These are phyloP conservation scores for Apiospora phragmitis DNA, from an alignment of 2,329 filamentous ascomycete species.

Conservation along the genomic window DNA sequence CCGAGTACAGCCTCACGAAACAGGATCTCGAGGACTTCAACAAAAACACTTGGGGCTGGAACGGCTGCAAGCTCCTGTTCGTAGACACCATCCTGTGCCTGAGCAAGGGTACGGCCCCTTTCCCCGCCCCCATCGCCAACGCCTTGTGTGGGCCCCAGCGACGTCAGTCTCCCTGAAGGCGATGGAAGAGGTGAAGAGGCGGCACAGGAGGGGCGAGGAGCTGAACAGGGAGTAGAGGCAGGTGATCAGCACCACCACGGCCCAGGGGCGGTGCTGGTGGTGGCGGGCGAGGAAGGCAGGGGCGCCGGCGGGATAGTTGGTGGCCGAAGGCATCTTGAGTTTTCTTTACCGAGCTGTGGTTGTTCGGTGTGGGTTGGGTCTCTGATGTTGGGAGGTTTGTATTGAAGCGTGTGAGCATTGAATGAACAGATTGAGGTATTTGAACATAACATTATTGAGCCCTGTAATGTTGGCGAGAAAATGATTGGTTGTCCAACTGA, in stretches of 20 bases:
- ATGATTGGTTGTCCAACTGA: too few species aligned
- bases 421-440: too few species aligned
- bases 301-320: neutral
- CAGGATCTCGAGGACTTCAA: slow-evolving; percentile 21
- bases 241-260: neutral
- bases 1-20: slow-evolving; percentile 20
- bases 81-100: slow-evolving; percentile 23
- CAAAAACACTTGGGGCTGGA: slow-evolving; percentile 25
- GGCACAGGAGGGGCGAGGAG: neutral
- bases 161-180: neutral
- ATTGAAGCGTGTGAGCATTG: too few species aligned
- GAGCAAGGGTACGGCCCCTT: slow-evolving; percentile 21
- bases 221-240: neutral
- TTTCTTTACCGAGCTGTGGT: neutral
- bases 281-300: neutral
- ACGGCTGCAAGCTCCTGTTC: slow-evolving; percentile 18
- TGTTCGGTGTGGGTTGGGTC: neutral
- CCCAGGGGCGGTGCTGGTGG: neutral
- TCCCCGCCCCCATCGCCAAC: slow-evolving; percentile 19
- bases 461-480: too few species aligned
- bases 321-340: neutral
- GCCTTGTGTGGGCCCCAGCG: slow-evolving; percentile 21
- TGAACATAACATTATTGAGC: too few species aligned
- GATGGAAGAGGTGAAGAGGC: neutral
- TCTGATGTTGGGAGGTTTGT: too few species aligned